Conservation (phyloP, 805 yeast species). For the Teunomyces barrocoloradensis region DNA sequence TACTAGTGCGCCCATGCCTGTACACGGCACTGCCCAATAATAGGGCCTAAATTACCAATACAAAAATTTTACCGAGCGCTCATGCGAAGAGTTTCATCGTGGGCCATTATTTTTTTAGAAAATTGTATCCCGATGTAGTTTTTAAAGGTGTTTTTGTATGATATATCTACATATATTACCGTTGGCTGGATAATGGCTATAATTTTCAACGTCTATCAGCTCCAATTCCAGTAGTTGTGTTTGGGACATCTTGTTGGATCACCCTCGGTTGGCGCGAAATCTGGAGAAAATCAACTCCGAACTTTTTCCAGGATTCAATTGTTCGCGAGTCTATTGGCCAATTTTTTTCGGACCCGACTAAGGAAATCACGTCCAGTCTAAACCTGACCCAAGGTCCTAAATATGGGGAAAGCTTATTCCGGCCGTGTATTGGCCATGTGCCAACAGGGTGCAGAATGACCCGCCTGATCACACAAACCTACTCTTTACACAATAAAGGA, state of each 20-base stretch:
- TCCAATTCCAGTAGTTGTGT: background rate
- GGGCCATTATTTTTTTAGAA: background rate
- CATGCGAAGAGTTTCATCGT: background rate
- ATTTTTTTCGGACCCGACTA: conserved; percentile 20
- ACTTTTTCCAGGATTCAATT: conserved; percentile 10
- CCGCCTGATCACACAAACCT: too few species aligned
- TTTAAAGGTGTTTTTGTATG: background rate
- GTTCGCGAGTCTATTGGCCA: conserved; percentile 17
- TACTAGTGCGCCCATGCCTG: conserved; percentile 1
- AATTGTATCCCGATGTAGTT: background rate
- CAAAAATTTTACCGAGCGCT: background rate
- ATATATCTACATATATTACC: background rate
- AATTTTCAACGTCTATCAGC: background rate
- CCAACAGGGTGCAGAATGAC: background rate
- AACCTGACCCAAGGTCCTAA: background rate
- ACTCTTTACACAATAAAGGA: too few species aligned
- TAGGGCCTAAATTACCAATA: conserved; percentile 3
- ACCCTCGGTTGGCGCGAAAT: conserved; percentile 4
- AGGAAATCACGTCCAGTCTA: conserved; percentile 6
- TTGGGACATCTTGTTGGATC: conserved; percentile 5
- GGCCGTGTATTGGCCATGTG: background rate
- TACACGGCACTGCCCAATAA: background rate
- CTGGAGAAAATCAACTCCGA: conserved; percentile 20
- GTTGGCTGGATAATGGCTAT: background rate
- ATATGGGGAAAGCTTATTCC: background rate